A percentile compares a stretch with the other conserved stretches of the same genome.
Evolutionary conservation across 163 green algal species (phyloP).

Genomic region (Chloromonas sp.): DNA sequence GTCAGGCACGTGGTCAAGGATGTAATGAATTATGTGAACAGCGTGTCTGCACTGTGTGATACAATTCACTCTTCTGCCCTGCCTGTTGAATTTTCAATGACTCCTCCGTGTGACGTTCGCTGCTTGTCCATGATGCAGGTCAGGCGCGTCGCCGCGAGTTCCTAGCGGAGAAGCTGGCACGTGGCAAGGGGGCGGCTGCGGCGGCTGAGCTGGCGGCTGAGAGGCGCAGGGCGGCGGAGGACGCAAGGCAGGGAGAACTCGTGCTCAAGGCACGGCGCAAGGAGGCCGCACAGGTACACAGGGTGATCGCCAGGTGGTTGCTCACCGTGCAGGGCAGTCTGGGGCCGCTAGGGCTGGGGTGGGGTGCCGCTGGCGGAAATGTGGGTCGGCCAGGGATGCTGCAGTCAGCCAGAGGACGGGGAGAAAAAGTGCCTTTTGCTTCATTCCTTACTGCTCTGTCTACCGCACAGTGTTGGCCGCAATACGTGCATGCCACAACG

Average conservation of each 20-base stretch:
- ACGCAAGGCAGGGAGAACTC: slow-evolving; percentile 10
- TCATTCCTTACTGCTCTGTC: no score
- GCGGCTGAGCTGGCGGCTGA: slow-evolving; percentile 39
- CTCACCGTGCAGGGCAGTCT: no score
- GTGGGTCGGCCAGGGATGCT: no score
- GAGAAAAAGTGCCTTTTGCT: no score
- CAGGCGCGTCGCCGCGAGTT: slow-evolving; percentile 31
- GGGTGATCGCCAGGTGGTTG: no score
- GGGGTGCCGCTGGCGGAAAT: no score
- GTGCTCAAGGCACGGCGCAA: slow-evolving; percentile 15
- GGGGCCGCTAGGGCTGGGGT: no score
- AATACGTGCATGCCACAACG: no score
- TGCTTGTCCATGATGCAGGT: slow-evolving; percentile 21
- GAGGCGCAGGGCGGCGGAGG: slow-evolving; percentile 27
- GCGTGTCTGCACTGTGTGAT: background rate
- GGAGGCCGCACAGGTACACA: slow-evolving; percentile 41
- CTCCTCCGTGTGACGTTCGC: background rate
- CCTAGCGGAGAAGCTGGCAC: slow-evolving; percentile 41
- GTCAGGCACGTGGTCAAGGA: no score
- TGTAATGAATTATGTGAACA: no score
- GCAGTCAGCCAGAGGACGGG: no score
- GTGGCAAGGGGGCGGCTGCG: slow-evolving; percentile 31
- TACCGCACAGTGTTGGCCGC: no score
- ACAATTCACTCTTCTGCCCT: background rate
- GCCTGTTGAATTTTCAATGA: background rate